These are phyloP conservation scores for Aegilops longissima DNA, from an alignment of 176 grass and related monocot genomes.

Conservation along the genomic window DNA sequence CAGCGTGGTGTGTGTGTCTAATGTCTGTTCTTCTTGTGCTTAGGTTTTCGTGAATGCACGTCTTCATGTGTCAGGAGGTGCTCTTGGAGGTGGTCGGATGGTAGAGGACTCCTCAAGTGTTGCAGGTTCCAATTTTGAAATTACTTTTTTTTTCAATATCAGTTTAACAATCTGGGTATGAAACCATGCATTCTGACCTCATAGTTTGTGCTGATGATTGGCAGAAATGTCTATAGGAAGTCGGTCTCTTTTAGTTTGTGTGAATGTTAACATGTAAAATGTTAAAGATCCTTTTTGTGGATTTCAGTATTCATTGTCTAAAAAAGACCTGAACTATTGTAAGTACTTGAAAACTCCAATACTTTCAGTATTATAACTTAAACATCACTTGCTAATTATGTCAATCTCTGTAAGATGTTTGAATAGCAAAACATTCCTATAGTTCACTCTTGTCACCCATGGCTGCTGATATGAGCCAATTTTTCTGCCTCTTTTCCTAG, in stretches of 20 bases:
- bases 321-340: neutral
- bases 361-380: constrained; percentile 8
- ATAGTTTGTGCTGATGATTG: neutral
- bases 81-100: constrained; percentile 99
- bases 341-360: constrained; percentile 12
- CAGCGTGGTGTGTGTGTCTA: neutral
- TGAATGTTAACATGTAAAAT: neutral
- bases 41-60: constrained; percentile 99
- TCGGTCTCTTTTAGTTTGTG: neutral
- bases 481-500: neutral
- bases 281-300: neutral
- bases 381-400: constrained; percentile 3
- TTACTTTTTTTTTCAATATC: neutral
- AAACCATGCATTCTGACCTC: neutral
- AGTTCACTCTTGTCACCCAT: constrained; percentile 6
- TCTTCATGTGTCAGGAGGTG: constrained; percentile 98
- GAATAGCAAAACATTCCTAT: neutral
- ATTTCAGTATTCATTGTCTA: constrained; percentile 5
- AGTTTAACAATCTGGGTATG: constrained; percentile 22
- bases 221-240: neutral
- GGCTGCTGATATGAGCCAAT: neutral
- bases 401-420: neutral
- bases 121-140: constrained; percentile 64
- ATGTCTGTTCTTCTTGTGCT: constrained; percentile 11
- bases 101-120: constrained; percentile 99